These are phyloP conservation scores for Dendrobium huoshanense DNA, from an alignment of 106 monocot species.

Conservation along the genomic window DNA sequence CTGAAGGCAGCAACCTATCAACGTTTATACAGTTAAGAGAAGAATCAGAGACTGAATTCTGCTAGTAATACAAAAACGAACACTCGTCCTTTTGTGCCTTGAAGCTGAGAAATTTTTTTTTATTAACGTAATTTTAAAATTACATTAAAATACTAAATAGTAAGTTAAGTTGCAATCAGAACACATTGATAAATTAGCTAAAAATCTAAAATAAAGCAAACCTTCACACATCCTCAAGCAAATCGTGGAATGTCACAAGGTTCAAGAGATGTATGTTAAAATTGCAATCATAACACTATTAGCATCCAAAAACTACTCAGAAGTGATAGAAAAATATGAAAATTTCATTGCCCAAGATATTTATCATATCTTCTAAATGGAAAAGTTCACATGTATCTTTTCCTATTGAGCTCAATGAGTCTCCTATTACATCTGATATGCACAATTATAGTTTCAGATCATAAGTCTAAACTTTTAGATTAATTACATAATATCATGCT, in stretches of 20 bases:
- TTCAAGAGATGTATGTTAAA: not conserved
- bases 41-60: conserved; percentile 3
- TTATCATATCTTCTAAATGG: too few relatives aligned
- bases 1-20: not conserved
- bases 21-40: not conserved
- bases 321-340: too few relatives aligned
- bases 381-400: too few relatives aligned
- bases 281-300: not conserved
- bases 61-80: not conserved
- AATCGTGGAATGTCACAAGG: not conserved
- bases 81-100: not conserved
- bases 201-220: not conserved
- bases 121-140: not conserved
- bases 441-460: too few relatives aligned
- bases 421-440: too few relatives aligned
- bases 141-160: not conserved
- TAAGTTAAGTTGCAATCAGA: not conserved
- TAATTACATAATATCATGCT: too few relatives aligned
- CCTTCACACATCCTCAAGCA: not conserved
- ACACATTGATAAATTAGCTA: not conserved
- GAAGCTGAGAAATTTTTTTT: not conserved
- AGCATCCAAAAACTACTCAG: too few relatives aligned
- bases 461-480: too few relatives aligned
- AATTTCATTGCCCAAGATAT: too few relatives aligned
- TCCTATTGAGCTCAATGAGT: too few relatives aligned